Evolutionary conservation across 345 rosid species (phyloP), one percentile per base, ranked within the genome.

Genomic region (Lumnitzera racemosa): DNA sequence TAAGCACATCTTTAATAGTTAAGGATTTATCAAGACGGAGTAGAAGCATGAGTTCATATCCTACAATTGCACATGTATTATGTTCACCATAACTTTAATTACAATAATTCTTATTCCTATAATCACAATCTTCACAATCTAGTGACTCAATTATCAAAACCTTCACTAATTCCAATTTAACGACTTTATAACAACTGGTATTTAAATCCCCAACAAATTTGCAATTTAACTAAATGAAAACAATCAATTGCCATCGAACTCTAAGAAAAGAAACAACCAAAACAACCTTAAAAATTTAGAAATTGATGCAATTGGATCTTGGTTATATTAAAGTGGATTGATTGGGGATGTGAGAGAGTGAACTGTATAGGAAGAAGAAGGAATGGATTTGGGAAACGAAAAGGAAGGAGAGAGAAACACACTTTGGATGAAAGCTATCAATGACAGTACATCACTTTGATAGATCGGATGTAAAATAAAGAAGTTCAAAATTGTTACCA

Each of bases 11-110:
- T 24, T 94, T 95, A 58, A 84, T 75, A 55, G 76, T 62, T 49
- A 71, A 64, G 8, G 73, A 31, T 68, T 79, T 84, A 60, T 91
- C 89, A 1, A 87, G 88, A 20, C 90, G 94, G 66, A 89, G 81
- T 57, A 92, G 58, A 46, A 89, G 85, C 23, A 92, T 81, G 54
- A 92, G 79, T 81, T 92, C 97, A 54, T 96, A 87, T 74, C 98
- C 98, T 69, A 92, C 98, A 75, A 89, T 86, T 90, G 95, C 75
- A 89, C 96, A 24, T 96, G 83, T 58, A 87, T 70, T 80, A 92
- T 90, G 72, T 90, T 89, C 85, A 92, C 90, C 97, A 92, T 92
- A 79, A 86, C 75, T 85, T 36, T 9, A 36, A 36, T 36, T 3
- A 13, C 20, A 16, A 14, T 16, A 49, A 49, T 49, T 49, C 16